Conservation (phyloP, 352 stramenopile species). For the Phytophthora aleatoria region DNA sequence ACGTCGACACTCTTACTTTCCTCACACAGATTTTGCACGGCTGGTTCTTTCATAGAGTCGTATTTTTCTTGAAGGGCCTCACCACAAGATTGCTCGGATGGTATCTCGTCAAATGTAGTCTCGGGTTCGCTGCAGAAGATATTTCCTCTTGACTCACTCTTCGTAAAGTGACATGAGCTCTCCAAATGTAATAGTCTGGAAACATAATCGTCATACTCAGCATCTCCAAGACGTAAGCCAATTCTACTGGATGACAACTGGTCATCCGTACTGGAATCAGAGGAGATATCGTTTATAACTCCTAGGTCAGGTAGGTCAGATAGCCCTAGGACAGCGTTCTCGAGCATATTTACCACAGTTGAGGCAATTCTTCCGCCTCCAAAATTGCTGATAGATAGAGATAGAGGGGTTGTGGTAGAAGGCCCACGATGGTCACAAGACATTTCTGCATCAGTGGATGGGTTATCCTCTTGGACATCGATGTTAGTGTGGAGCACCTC, state of each 20-base stretch:
- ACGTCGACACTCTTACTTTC: neutral
- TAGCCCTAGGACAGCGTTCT: conserved; percentile 32
- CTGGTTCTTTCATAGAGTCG: conserved; percentile 1
- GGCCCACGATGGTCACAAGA: neutral
- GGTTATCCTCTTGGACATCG: conserved; percentile 1
- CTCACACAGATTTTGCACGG: conserved; percentile 4
- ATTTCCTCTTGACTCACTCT: neutral
- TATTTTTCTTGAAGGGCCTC: neutral
- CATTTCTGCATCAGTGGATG: neutral
- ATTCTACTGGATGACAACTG: neutral
- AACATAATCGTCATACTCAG: conserved; percentile 45
- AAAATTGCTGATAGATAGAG: conserved; percentile 2
- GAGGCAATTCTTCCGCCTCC: conserved; percentile 23
- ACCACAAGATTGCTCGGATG: neutral
- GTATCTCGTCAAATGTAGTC: neutral
- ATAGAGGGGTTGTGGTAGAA: neutral
- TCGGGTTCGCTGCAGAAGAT: neutral
- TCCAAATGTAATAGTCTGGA: conserved; percentile 33
- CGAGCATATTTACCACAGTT: conserved; percentile 34
- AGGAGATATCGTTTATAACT: neutral
- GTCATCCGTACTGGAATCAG: conserved; percentile 3
- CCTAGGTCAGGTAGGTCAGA: conserved; percentile 21
- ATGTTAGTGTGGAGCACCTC: conserved; percentile 33
- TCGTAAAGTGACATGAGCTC: conserved; percentile 38
- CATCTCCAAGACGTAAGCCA: conserved; percentile 29